phyloP scores from a whole-genome alignment of 106 monocot genomes.

The Phalaenopsis equestris region DNA sequence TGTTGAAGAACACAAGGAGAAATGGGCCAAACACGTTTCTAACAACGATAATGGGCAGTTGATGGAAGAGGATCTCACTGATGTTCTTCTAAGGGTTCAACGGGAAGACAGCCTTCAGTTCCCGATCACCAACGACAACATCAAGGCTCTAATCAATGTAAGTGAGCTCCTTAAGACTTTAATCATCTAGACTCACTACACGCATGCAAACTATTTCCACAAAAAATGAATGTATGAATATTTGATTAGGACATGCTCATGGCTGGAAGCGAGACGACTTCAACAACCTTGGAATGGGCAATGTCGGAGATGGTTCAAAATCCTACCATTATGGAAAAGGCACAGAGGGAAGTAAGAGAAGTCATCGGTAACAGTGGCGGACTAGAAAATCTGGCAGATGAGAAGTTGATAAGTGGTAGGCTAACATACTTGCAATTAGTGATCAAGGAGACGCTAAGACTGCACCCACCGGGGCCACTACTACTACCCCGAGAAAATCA shows the following conservation, averaged over 20 bases:
- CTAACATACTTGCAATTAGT: slow-evolving; percentile 3
- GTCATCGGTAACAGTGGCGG: background rate
- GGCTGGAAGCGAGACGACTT: slow-evolving; percentile 9
- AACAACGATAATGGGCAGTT: background rate
- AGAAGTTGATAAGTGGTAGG: background rate
- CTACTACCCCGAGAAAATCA: slow-evolving; percentile 4
- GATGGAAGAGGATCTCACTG: slow-evolving; percentile 7
- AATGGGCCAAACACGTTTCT: background rate
- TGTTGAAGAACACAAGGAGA: slow-evolving; percentile 1
- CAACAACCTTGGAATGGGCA: slow-evolving; percentile 9
- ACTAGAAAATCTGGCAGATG: background rate
- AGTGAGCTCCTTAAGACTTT: background rate
- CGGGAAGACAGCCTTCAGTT: background rate
- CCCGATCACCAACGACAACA: slow-evolving; percentile 1
- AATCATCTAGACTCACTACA: background rate
- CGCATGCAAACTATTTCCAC: background rate
- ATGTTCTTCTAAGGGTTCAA: slow-evolving; percentile 8
- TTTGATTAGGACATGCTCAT: slow-evolving; percentile 11
- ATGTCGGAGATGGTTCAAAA: slow-evolving; percentile 13
- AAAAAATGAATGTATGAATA: background rate
- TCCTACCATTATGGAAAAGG: slow-evolving; percentile 7
- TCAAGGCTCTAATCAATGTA: slow-evolving; percentile 13
- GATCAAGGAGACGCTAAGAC: slow-evolving; percentile 11
- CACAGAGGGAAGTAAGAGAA: slow-evolving; percentile 6
- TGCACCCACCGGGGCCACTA: slow-evolving; percentile 11